phyloP scores from a whole-genome alignment of 148 eudicot genomes.

The Bassia scoparia region DNA sequence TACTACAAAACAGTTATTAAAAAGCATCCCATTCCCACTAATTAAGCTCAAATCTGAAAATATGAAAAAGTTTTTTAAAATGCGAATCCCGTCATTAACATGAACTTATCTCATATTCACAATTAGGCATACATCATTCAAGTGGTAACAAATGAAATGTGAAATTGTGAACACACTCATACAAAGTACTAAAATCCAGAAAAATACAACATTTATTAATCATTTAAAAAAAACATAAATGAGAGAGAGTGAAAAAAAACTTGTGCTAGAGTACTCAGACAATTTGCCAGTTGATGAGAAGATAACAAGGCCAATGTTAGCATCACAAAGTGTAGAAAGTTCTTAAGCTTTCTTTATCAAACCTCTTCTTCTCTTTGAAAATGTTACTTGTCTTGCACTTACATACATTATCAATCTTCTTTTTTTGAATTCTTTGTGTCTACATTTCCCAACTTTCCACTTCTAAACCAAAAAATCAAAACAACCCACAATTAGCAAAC shows the following conservation, averaged over 20 bases:
- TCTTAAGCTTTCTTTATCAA: conserved; percentile 44
- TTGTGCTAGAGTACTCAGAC: conserved; percentile 35
- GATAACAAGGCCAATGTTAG: conserved; percentile 40
- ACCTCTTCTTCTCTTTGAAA: conserved; percentile 47
- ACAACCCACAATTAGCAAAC: neutral
- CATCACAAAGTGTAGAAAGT: conserved; percentile 43
- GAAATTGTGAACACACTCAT: neutral
- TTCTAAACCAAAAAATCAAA: neutral
- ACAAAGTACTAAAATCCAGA: neutral
- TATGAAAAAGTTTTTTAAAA: too few relatives aligned
- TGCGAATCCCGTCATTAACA: too few relatives aligned
- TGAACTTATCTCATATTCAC: too few relatives aligned
- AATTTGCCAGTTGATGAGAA: conserved; percentile 48
- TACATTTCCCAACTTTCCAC: conserved; percentile 24
- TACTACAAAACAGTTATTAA: too few relatives aligned
- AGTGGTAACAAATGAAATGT: too few relatives aligned
- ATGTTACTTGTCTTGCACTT: conserved; percentile 42
- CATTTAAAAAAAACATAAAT: neutral
- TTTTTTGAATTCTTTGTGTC: conserved; percentile 40
- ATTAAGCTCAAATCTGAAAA: too few relatives aligned
- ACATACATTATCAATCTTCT: conserved; percentile 43
- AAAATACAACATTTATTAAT: too few relatives aligned
- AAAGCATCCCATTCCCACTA: too few relatives aligned
- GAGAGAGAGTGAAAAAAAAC: conserved; percentile 8
- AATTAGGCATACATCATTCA: too few relatives aligned